Percentiles rank a stretch among this genome's conserved stretches.
phyloP scores from a whole-genome alignment of 805 yeast species.

The Saitoella complicata region DNA sequence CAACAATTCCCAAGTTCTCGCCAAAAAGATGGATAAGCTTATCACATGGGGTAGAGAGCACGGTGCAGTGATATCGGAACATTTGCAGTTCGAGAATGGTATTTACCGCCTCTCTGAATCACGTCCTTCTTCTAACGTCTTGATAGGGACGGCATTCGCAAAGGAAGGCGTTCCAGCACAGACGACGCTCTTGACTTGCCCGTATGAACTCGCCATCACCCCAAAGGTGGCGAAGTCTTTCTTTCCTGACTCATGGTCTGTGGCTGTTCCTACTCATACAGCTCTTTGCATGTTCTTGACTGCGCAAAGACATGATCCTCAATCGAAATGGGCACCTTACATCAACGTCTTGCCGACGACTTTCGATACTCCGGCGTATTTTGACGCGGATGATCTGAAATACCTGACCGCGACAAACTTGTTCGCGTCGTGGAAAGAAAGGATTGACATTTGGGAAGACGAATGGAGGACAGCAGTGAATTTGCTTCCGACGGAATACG shows the following conservation, averaged over 20 bases:
- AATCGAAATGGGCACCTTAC: slow-evolving; percentile 28
- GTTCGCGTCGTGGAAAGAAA: slow-evolving; percentile 35
- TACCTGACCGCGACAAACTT: slow-evolving; percentile 55
- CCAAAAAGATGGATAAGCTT: no score
- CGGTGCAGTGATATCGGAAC: no score
- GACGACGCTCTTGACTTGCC: neutral
- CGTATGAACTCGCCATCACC: neutral
- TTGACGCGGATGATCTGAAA: slow-evolving; percentile 37
- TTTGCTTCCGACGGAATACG: slow-evolving; percentile 8
- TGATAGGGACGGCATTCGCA: no score
- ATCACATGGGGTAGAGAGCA: no score
- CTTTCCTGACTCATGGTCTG: neutral
- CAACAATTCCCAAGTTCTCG: no score
- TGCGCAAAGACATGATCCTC: neutral
- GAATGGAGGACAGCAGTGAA: slow-evolving; percentile 36
- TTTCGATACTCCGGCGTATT: slow-evolving; percentile 49
- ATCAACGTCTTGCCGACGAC: slow-evolving; percentile 32
- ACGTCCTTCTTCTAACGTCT: no score
- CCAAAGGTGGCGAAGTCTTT: neutral
- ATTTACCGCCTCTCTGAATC: no score
- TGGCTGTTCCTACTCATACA: neutral
- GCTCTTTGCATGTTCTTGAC: neutral
- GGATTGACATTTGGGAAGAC: slow-evolving; percentile 30
- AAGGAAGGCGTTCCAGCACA: no score
- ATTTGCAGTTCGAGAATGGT: no score